Conservation (phyloP, 73 alveolate genomes). For the Uronychia setigera region DNA sequence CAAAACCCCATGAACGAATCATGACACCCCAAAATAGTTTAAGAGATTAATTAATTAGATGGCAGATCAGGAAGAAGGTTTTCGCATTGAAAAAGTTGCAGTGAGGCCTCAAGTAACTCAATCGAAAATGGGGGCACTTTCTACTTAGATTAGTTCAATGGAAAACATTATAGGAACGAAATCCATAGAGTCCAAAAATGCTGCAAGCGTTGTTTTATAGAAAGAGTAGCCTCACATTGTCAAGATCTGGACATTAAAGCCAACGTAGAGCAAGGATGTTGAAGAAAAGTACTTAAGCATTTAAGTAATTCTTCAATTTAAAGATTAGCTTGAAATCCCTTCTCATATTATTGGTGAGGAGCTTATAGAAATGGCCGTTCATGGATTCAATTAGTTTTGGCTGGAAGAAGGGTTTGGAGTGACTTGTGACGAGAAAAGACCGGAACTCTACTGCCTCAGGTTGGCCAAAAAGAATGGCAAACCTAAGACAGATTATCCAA, state of each 20-base stretch:
- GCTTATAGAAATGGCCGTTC: not conserved
- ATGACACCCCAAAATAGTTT: too few species aligned
- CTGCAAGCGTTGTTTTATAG: too few species aligned
- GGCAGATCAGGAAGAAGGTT: too few species aligned
- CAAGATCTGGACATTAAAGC: not conserved
- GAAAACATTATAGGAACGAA: not conserved
- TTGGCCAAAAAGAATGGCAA: not conserved
- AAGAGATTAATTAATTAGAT: too few species aligned
- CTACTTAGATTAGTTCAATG: not conserved
- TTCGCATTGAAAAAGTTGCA: not conserved
- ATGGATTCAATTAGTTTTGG: not conserved
- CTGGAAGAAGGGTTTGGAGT: not conserved
- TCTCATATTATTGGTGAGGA: not conserved
- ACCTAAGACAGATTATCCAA: not conserved
- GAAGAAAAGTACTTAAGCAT: not conserved
- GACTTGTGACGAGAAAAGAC: not conserved
- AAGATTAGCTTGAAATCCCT: not conserved
- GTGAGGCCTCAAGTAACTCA: not conserved
- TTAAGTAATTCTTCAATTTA: not conserved
- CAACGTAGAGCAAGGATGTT: not conserved
- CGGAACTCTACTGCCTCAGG: conserved; percentile 5
- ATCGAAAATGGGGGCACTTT: not conserved
- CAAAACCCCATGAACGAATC: too few species aligned
- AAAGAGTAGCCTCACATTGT: too few species aligned
- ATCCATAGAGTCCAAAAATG: too few species aligned